These are phyloP conservation scores for Tulasnella sp. DNA, from an alignment of 768 basidiomycete genomes.

Conservation along the genomic window DNA sequence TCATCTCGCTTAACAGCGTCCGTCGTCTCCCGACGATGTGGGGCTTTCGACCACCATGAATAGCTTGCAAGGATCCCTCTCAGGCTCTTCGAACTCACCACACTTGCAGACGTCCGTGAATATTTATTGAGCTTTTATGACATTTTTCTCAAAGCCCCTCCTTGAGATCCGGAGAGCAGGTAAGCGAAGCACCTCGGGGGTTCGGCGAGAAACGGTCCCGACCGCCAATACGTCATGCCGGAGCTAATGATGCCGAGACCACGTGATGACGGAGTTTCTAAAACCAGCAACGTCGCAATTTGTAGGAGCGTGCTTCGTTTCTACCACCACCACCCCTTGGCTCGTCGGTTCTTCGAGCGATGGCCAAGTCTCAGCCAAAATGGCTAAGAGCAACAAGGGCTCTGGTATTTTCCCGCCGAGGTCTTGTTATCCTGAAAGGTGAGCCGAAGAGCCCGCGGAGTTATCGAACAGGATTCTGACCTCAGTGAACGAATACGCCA, in stretches of 20 bases:
- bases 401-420: slow-evolving; percentile 22
- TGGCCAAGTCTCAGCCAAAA: slow-evolving; percentile 24
- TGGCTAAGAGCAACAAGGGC: slow-evolving; percentile 12
- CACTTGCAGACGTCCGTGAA: not conserved
- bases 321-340: not conserved
- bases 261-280: slow-evolving; percentile 3
- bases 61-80: not conserved
- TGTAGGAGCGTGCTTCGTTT: not conserved
- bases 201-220: not conserved
- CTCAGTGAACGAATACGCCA: not conserved
- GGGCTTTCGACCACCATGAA: not conserved
- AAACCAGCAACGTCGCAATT: not conserved
- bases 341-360: not conserved
- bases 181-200: not conserved
- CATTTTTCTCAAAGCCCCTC: not conserved
- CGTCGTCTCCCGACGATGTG: not conserved
- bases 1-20: not conserved
- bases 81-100: too few species aligned
- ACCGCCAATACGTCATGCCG: not conserved
- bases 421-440: slow-evolving; percentile 27
- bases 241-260: not conserved
- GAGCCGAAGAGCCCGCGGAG: not conserved
- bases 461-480: not conserved
- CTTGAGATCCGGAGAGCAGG: not conserved
- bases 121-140: not conserved